Evolutionary conservation across 2,329 filamentous ascomycete species (phyloP), one percentile per base, ranked within the genome.

Genomic region (Byssoonygena ceratinophila): DNA sequence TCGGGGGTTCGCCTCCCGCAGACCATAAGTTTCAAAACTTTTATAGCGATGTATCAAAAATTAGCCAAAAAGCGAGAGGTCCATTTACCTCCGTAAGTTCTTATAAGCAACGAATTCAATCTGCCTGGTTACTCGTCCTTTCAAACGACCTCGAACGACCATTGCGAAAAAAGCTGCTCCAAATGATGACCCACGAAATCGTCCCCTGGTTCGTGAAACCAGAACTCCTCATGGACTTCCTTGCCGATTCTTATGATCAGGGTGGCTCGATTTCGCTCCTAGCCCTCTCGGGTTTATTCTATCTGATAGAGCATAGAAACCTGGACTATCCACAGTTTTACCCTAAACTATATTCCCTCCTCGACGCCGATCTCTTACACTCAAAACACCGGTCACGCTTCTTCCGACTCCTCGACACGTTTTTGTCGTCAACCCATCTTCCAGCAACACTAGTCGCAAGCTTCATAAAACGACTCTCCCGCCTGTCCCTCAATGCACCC

Each of bases 281-380:
- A 18, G 89, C 94, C 1, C 76, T 98, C 1, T 94, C 87, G 0
- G 92, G 92, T 48, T 83, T 98, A 43, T 98, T 95, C 72, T 92
- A 94, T 66, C 79, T 98, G 49, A 97, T 98, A 60, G 83, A 87
- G 58, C 82, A 92, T 65, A 87, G 87, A 64, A 98, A 98, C 66
- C 77, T 98, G 55, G 92, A 98, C 70, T 98, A 98, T 67, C 89
- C 90, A 1, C 84, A 83, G 29, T 98, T 98, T 71, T 98, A 94
- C 71, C 71, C 77, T 50, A 97, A 96, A 67, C 81, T 98, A 1
- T 98, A 98, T 72, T 94, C 88, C 8, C 77, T 98, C 1, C 78
- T 98, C 2, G 87, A 97, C 69, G 78, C 83, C 34, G 81, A 87
- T 46, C 79, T 97, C 7, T 75, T 98, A 44, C 90, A 98, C 72